These are phyloP conservation scores for Podospora fimiseda DNA, from an alignment of 495 filamentous ascomycete species.

Conservation along the genomic window DNA sequence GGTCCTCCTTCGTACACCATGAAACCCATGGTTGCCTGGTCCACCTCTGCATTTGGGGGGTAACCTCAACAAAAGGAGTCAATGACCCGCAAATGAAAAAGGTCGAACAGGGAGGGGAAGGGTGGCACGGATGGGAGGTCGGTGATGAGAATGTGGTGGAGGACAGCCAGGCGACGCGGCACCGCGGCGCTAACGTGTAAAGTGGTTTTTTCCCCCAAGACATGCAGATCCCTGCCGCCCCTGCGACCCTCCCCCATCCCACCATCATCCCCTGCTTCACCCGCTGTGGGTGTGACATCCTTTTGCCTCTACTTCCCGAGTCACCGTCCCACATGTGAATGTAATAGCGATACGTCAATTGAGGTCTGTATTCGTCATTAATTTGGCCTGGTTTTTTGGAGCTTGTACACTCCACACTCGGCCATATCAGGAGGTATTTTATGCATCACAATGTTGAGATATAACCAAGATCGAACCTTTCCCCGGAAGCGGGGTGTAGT, in stretches of 20 bases:
- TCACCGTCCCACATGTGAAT: too few species aligned
- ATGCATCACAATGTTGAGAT: too few species aligned
- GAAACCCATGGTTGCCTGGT: constrained; percentile 16
- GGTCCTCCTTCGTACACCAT: not conserved
- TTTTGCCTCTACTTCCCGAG: too few species aligned
- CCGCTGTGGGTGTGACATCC: not conserved
- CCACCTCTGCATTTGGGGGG: constrained; percentile 3
- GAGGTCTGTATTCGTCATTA: too few species aligned
- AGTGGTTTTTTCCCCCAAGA: constrained; percentile 25
- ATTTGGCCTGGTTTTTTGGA: not conserved
- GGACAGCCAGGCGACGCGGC: constrained; percentile 17
- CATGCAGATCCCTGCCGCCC: constrained; percentile 23
- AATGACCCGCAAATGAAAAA: not conserved
- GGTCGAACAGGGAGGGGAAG: constrained; percentile 2
- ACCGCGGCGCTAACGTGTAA: constrained; percentile 27
- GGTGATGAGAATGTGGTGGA: constrained; percentile 14
- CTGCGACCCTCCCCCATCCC: too few species aligned
- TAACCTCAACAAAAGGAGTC: constrained; percentile 15
- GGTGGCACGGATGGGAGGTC: constrained; percentile 5
- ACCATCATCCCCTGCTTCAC: constrained; percentile 7
- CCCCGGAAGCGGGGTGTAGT: not conserved
- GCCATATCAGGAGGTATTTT: too few species aligned
- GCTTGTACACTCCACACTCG: too few species aligned
- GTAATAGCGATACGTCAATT: too few species aligned
- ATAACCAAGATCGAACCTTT: not conserved